A percentile compares a stretch with the other conserved stretches of the same genome.
These are phyloP conservation scores for Amyloporia xantha DNA, from an alignment of 768 basidiomycete species.

Conservation along the genomic window DNA sequence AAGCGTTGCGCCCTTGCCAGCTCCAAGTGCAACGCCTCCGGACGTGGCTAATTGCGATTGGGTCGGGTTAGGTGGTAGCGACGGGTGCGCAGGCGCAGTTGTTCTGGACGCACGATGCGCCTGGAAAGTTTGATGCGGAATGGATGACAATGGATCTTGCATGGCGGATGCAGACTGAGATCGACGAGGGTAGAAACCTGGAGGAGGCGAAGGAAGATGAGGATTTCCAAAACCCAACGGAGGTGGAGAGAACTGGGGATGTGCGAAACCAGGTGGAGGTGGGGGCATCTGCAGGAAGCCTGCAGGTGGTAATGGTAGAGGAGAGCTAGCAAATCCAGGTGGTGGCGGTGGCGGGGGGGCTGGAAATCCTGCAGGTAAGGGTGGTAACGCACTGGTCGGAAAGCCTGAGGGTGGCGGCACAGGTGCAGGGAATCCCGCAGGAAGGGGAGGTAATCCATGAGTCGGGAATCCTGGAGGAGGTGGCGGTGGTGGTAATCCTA, in stretches of 20 bases:
- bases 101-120: slow-evolving; percentile 49
- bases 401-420: slow-evolving; percentile 1
- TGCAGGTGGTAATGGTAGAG: slow-evolving; percentile 17
- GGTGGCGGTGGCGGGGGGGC: slow-evolving; percentile 19
- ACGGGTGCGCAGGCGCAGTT: slow-evolving; percentile 20
- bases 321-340: slow-evolving; percentile 16
- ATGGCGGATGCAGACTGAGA: slow-evolving; percentile 44
- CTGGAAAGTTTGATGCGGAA: slow-evolving; percentile 76
- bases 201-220: slow-evolving; percentile 41
- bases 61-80: slow-evolving; percentile 21
- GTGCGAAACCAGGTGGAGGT: slow-evolving; percentile 17
- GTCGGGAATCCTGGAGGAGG: slow-evolving; percentile 7
- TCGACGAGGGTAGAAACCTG: slow-evolving; percentile 59
- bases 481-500: slow-evolving; percentile 24
- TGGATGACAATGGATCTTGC: slow-evolving; percentile 72
- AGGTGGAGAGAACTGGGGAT: slow-evolving; percentile 20
- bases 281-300: slow-evolving; percentile 35
- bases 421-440: slow-evolving; percentile 6
- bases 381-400: slow-evolving; percentile 7
- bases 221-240: slow-evolving; percentile 19
- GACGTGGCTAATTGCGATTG: too few relatives aligned
- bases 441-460: slow-evolving; percentile 3
- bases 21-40: slow-evolving; percentile 14
- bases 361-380: slow-evolving; percentile 13
- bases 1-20: slow-evolving; percentile 27